These are phyloP conservation scores for Endoconidiophora laricicola DNA, from an alignment of 2,329 filamentous ascomycete species.

Conservation along the genomic window DNA sequence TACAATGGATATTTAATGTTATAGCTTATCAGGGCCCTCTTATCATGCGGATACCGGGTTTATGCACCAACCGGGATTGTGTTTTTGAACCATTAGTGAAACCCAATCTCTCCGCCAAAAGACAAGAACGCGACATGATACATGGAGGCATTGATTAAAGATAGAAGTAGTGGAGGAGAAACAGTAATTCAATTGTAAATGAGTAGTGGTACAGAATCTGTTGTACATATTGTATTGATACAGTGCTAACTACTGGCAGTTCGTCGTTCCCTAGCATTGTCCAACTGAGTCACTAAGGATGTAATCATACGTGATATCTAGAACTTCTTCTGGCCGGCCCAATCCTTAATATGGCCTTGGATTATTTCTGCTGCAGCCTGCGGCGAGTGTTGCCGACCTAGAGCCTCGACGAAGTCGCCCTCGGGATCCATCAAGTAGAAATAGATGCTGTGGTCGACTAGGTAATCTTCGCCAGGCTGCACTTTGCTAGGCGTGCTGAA, in stretches of 20 bases:
- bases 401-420: constrained; percentile 92
- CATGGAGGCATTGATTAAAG: not conserved
- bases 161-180: not conserved
- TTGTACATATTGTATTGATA: not conserved
- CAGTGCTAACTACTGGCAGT: no score
- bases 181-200: not conserved
- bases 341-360: constrained; percentile 61
- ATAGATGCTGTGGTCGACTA: constrained; percentile 98
- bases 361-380: constrained; percentile 75
- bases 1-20: not conserved
- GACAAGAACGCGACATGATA: not conserved
- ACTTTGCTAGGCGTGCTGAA: constrained; percentile 84
- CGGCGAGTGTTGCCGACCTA: constrained; percentile 86
- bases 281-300: no score
- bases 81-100: no score
- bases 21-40: not conserved
- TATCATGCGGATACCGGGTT: not conserved
- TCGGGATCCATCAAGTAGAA: constrained; percentile 99
- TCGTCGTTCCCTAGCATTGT: no score
- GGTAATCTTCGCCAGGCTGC: constrained; percentile 85
- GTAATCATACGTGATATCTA: not conserved
- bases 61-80: constrained; percentile 4
- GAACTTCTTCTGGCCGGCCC: constrained; percentile 21
- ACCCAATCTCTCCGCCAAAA: not conserved
- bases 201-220: constrained; percentile 6